Conservation (phyloP, 208 protist genomes). For the Acanthamoeba divionensis region DNA sequence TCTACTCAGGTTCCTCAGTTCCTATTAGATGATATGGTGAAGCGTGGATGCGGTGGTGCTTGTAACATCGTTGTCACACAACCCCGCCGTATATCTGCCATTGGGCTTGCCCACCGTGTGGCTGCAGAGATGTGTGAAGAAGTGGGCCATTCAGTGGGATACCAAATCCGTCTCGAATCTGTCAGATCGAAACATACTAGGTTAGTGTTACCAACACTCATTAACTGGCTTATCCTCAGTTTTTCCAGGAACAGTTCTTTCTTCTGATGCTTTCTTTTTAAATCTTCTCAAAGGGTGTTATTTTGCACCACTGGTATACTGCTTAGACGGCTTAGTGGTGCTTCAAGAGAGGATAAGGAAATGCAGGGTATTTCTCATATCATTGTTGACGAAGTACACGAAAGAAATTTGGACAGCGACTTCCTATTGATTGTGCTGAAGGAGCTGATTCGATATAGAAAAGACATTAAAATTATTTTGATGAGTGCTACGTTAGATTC, state of each 20-base stretch:
- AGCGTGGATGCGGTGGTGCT: background rate
- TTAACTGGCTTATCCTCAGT: background rate
- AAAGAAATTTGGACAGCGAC: constrained; percentile 68
- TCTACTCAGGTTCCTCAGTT: constrained; percentile 95
- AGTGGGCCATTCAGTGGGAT: constrained; percentile 59
- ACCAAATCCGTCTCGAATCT: constrained; percentile 69
- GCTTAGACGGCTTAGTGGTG: constrained; percentile 57
- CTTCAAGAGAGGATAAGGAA: background rate
- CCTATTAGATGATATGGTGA: constrained; percentile 83
- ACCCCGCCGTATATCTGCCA: constrained; percentile 69
- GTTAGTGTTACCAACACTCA: background rate
- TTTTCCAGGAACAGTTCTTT: background rate
- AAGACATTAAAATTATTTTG: constrained; percentile 78
- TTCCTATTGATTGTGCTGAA: constrained; percentile 75
- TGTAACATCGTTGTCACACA: constrained; percentile 72
- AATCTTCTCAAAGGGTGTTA: constrained; percentile 51
- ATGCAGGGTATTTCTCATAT: constrained; percentile 53
- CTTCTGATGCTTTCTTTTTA: background rate
- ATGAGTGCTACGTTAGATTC: constrained; percentile 80
- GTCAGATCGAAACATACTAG: constrained; percentile 4
- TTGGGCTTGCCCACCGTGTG: constrained; percentile 69
- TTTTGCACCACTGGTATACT: constrained; percentile 78
- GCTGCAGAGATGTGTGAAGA: constrained; percentile 57
- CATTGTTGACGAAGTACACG: constrained; percentile 71
- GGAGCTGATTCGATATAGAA: constrained; percentile 50